These are phyloP conservation scores for Phialophora tarda DNA, from an alignment of 2,329 filamentous ascomycete species.

Conservation along the genomic window DNA sequence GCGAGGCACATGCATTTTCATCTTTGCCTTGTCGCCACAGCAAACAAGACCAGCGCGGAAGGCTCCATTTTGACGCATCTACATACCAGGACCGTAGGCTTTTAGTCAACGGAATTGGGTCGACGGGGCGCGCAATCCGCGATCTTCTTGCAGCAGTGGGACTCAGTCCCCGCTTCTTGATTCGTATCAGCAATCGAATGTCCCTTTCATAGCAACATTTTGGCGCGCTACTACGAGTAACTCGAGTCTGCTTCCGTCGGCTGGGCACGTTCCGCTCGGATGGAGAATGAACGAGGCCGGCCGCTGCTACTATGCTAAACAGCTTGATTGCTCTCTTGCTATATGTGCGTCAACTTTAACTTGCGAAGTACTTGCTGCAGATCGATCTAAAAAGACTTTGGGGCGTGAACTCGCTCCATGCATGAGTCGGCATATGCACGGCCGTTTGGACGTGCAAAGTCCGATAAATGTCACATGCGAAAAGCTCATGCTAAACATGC, in stretches of 20 bases:
- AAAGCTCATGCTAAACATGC: neutral
- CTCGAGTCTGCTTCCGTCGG: neutral
- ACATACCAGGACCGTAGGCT: neutral
- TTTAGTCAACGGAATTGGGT: neutral
- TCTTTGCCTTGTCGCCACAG: neutral
- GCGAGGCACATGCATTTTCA: neutral
- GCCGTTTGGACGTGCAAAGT: conserved; percentile 1
- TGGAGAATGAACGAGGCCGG: neutral
- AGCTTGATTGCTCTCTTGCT: neutral
- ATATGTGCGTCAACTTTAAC: neutral
- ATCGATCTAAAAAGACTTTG: neutral
- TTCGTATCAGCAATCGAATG: neutral
- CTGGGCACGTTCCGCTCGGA: conserved; percentile 12
- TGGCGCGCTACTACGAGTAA: too few relatives aligned
- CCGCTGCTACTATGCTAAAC: neutral
- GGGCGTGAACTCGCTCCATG: neutral
- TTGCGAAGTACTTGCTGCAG: neutral
- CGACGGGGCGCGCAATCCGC: neutral
- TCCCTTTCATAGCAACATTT: neutral
- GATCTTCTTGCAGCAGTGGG: neutral
- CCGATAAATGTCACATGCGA: neutral
- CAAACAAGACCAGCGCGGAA: neutral
- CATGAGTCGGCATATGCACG: neutral
- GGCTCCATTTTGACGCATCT: neutral
- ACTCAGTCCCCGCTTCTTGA: neutral